A percentile compares a stretch with the other conserved stretches of the same genome.
Evolutionary conservation across 768 basidiomycete genomes (phyloP).

Genomic region (Tulasnella sp.): DNA sequence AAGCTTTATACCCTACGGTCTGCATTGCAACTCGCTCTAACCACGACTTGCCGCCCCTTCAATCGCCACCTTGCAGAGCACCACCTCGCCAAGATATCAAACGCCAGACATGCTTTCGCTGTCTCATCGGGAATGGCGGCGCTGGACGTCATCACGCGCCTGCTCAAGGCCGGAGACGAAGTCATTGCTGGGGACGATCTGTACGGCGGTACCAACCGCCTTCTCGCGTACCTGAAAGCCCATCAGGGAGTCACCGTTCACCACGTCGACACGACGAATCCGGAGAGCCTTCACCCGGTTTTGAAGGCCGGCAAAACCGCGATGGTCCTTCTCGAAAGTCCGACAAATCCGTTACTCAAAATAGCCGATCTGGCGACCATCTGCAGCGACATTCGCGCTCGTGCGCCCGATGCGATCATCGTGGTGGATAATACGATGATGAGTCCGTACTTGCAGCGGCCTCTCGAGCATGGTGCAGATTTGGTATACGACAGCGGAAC

Average conservation of each 20-base stretch:
- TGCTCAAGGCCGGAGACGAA: conserved; percentile 92
- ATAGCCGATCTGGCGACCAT: conserved; percentile 83
- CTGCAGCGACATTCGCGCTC: conserved; percentile 70
- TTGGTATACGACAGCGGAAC: conserved; percentile 97
- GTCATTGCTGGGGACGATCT: conserved; percentile 94
- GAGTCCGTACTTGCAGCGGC: conserved; percentile 94
- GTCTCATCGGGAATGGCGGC: conserved; percentile 99
- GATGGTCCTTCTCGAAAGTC: conserved; percentile 95
- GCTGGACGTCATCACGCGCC: conserved; percentile 83
- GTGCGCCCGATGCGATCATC: conserved; percentile 65
- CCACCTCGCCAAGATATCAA: conserved; percentile 94
- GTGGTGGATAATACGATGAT: conserved; percentile 99
- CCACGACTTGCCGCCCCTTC: background rate
- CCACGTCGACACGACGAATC: conserved; percentile 86
- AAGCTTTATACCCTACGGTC: background rate
- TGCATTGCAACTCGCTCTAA: conserved; percentile 7
- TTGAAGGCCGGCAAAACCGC: conserved; percentile 65
- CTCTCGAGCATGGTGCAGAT: conserved; percentile 91
- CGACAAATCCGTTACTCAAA: conserved; percentile 94
- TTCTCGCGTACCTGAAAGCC: conserved; percentile 75
- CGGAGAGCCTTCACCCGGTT: conserved; percentile 46
- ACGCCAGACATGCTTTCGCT: conserved; percentile 76
- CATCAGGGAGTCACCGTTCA: conserved; percentile 84
- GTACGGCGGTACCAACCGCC: conserved; percentile 95
- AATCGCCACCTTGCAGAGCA: conserved; percentile 60